Base-by-base conservation (phyloP, 371 early-diverging fungal genomes). In the Lichtheimia hyalospora region DNA sequence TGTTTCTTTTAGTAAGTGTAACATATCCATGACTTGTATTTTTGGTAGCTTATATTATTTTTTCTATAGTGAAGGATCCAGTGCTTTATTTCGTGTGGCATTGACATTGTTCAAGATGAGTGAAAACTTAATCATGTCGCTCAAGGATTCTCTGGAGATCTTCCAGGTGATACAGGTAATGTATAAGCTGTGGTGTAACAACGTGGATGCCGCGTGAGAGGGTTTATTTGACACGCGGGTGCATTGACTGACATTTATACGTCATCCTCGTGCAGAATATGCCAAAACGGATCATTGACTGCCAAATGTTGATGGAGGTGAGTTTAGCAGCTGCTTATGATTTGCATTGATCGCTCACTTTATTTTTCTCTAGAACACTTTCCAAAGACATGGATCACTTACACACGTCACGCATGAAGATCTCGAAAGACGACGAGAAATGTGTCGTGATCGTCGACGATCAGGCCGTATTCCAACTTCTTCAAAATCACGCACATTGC, bases 41-140 rank as follows among this genome's bases (percentile, higher is more conserved):
- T 12, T 15, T 13, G 21, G 40, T 50, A 41, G 0, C 18, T 23
- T 43, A 14, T 5, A 28, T 0, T 25, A 13, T 13, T 1, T 39
- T 23, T 54, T 41, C 16, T 15, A 40, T 58, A 82, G 81, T 60
- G 89, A 92, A 65, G 90, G 91, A 16, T 82, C 84, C 57, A 89
- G 89, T 73, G 84, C 89, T 16, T 62, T 91, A 13, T 87, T 88
- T 66, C 83, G 90, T 1, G 81, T 91, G 12, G 87, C 89, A 1
- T 73, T 92, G 21, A 83, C 92, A 1, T 68, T 92, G 24, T 73
- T 92, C 41, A 78, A 85, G 56, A 66, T 87, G 51, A 83, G 84
- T 66, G 89, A 91, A 57, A 67, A 73, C 12, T 70, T 79, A 39
- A 77, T 90, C 39, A 54, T 78, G 52, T 69, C 73, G 23, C 67